Evolutionary conservation across 345 rosid genomes (phyloP), one percentile per base, ranked within the genome.

Genomic region (Eucalyptus decipiens): DNA sequence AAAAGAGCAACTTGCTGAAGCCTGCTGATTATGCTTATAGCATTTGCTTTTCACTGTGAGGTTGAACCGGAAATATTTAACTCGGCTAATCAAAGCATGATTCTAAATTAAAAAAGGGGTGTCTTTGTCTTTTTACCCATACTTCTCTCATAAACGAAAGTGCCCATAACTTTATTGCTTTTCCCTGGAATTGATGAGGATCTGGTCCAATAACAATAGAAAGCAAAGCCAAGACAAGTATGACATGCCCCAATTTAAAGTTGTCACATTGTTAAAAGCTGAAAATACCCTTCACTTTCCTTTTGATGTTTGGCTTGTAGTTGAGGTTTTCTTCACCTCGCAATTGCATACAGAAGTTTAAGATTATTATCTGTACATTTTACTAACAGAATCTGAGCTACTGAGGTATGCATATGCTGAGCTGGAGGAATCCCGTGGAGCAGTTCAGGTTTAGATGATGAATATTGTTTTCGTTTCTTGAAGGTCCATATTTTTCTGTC

Each of bases 391-490:
- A 90, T 97, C 98, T 85, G 98, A 95, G 89, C 93, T 94, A 96
- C 93, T 97, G 72, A 95, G 96, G 93, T 97, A 96, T 95, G 99
- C 99, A 88, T 97, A 94, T 92, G 98, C 98, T 5, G 99, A 97
- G 94, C 90, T 96, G 92, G 99, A 97, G 94, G 99, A 97, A 94
- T 95, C 99, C 89, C 96, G 94, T 87, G 99, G 99, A 90, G 97
- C 98, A 89, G 91, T 95, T 54, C 96, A 92, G 95, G 99, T 94
- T 56, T 86, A 32, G 87, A 50, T 86, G 67, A 86, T 50, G 87
- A 86, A 48, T 51, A 42, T 52, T 18, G 30, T 86, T 48, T 86
- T 52, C 18, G 9, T 51, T 50, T 86, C 54, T 51, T 86, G 87
- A 51, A 86, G 45, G 42, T n/a, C 60, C 43, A 86, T 48, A 86